Percentiles rank a stretch among this genome's conserved stretches.
phyloP scores from a whole-genome alignment of 1,139 yeast species.

The Magnusiomyces fungicola region DNA sequence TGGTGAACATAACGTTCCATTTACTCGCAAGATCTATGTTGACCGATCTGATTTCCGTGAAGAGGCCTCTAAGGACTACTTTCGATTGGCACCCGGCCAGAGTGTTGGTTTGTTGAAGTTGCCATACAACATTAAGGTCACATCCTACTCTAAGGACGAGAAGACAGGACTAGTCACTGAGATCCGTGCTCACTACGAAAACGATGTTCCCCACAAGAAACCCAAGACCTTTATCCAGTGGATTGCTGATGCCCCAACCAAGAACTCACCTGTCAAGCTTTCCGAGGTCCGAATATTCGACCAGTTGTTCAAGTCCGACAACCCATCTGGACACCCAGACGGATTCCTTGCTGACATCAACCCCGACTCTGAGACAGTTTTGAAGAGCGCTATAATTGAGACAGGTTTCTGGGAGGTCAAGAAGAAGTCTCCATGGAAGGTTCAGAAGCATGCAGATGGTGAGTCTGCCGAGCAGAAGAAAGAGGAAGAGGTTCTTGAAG shows the following conservation, averaged over 20 bases:
- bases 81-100: constrained; percentile 89
- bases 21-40: constrained; percentile 70
- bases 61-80: constrained; percentile 53
- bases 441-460: constrained; percentile 11
- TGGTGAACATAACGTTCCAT: constrained; percentile 72
- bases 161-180: constrained; percentile 53
- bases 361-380: constrained; percentile 64
- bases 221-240: constrained; percentile 97
- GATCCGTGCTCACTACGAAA: constrained; percentile 76
- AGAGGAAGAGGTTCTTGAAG: constrained; percentile 34
- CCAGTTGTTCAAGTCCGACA: constrained; percentile 83
- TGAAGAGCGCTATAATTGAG: constrained; percentile 66
- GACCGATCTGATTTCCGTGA: constrained; percentile 84
- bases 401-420: constrained; percentile 65
- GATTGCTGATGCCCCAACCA: constrained; percentile 67
- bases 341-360: constrained; percentile 84
- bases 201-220: constrained; percentile 52
- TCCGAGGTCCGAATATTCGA: constrained; percentile 81
- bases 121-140: constrained; percentile 73
- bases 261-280: constrained; percentile 54
- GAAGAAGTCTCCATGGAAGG: constrained; percentile 63
- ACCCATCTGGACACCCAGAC: constrained; percentile 81
- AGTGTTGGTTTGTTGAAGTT: constrained; percentile 95
- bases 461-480: constrained; percentile 18
- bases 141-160: constrained; percentile 55